Evolutionary conservation across 768 basidiomycete species (phyloP), one percentile per base, ranked within the genome.

Genomic region (Lyophyllum shimeji): DNA sequence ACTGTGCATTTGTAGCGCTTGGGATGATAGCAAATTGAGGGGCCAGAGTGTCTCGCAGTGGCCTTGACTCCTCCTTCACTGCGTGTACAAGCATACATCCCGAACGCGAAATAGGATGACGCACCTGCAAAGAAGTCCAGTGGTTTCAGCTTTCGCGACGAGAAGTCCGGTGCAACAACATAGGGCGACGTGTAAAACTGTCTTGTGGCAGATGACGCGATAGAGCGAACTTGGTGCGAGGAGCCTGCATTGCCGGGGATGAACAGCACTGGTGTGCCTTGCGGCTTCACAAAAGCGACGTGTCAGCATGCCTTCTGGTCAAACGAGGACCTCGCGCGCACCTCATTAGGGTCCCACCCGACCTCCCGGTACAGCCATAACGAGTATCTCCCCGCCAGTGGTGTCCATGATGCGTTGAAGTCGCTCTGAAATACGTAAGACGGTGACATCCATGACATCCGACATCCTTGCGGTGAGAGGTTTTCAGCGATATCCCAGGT

Each of bases 201-300:
- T 49, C 90, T 79, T 0, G 89, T 76, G 5, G 94, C 92, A 9
- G 93, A 95, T 12, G 93, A 94, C 3, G 96, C 96, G 62, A 98
- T 94, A 12, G 93, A 95, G 60, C 97, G 86, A 46, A 92, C 90
- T 77, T 98, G 97, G 60, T 85, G 87, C 31, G 90, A 95, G 1
- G 93, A 95, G 5, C 97, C 97, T 21, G 96, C 96, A 69, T 98
- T 98, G 7, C 97, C 97, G 1, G 97, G 97, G 42, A 98, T 89
- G 74, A 98, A 99, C 25, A 99, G 77, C 25, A 96, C 93, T n/a
- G 97, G 97, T 17, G 82, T 66, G 37, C 93, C 92, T 23, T 61
- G 59, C 43, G 56, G 45, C 58, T 63, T 46, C 20, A 46, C n/a
- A 9, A 8, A 15, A 17, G 13, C 15, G 24, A 57, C 39, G 53